Evolutionary conservation across 164 flowering plant genomes (phyloP).

Genomic region (Berberis thunbergii): DNA sequence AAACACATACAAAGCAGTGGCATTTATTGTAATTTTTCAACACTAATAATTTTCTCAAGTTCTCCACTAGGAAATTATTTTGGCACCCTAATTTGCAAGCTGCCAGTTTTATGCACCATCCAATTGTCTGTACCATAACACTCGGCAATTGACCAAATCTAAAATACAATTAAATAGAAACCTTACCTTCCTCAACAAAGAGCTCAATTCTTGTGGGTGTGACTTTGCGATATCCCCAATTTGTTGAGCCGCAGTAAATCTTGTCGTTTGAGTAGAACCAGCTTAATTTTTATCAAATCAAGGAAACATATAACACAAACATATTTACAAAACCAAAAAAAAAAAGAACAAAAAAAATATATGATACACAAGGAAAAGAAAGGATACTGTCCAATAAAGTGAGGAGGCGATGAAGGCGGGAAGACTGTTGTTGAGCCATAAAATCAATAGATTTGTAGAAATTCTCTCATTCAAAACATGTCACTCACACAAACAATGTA

Average conservation of each 20-base stretch:
- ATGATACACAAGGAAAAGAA: neutral
- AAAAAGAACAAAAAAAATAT: neutral
- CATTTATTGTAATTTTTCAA: too few relatives aligned
- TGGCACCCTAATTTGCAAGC: too few relatives aligned
- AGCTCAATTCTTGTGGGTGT: conserved; percentile 78
- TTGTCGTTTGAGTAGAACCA: conserved; percentile 91
- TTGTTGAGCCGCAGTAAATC: conserved; percentile 92
- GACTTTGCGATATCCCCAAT: conserved; percentile 91
- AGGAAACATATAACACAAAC: conserved; percentile 15
- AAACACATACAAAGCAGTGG: too few relatives aligned
- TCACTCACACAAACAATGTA: neutral
- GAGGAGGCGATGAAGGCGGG: conserved; percentile 85
- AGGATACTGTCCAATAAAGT: conserved; percentile 88
- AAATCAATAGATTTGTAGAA: conserved; percentile 10
- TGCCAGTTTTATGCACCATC: too few relatives aligned
- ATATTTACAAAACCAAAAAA: neutral
- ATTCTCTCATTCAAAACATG: conserved; percentile 18
- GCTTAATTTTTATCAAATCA: conserved; percentile 32
- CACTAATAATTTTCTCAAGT: too few relatives aligned
- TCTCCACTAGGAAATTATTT: too few relatives aligned
- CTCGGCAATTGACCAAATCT: too few relatives aligned
- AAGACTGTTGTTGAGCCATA: conserved; percentile 91
- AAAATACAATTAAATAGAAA: too few relatives aligned
- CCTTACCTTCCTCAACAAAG: conserved; percentile 71
- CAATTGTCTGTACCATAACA: too few relatives aligned